Evolutionary conservation across 305 asterid species (phyloP).

Genomic region (Fraxinus baroniana): DNA sequence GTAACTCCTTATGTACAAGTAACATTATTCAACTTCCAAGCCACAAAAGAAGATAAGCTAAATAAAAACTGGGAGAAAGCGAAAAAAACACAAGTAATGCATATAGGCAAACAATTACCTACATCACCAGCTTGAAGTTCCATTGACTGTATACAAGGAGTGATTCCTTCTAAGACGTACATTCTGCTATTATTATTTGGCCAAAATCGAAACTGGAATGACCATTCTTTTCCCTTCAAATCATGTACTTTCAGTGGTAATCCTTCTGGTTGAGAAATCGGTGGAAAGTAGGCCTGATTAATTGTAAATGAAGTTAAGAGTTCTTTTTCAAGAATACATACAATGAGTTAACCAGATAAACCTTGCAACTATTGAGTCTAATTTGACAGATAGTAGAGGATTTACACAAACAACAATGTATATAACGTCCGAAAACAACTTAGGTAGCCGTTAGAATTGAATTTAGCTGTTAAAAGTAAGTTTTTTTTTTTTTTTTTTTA

Average conservation of each 20-base stretch:
- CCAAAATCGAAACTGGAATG: conserved; percentile 97
- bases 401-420: conserved; percentile 7
- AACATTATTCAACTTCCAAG: not conserved
- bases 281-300: conserved; percentile 85
- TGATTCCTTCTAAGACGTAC: conserved; percentile 98
- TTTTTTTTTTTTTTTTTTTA: too few relatives aligned
- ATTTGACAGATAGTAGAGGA: conserved; percentile 9
- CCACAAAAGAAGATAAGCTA: conserved; percentile 23
- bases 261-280: conserved; percentile 86
- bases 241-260: conserved; percentile 76
- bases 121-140: conserved; percentile 97
- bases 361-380: conserved; percentile 5
- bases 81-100: conserved; percentile 1
- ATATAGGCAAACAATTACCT: conserved; percentile 54
- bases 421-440: not conserved
- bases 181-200: conserved; percentile 97
- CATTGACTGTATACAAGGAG: conserved; percentile 95
- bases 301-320: conserved; percentile 28
- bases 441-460: not conserved
- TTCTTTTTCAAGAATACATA: conserved; percentile 18
- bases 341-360: conserved; percentile 17
- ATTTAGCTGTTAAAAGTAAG: not conserved
- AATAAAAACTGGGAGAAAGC: not conserved
- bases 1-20: not conserved
- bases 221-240: conserved; percentile 85